Evolutionary conservation across 345 rosid species (phyloP), one percentile per base, ranked within the genome.

Genomic region (Hibiscus tridactylites): DNA sequence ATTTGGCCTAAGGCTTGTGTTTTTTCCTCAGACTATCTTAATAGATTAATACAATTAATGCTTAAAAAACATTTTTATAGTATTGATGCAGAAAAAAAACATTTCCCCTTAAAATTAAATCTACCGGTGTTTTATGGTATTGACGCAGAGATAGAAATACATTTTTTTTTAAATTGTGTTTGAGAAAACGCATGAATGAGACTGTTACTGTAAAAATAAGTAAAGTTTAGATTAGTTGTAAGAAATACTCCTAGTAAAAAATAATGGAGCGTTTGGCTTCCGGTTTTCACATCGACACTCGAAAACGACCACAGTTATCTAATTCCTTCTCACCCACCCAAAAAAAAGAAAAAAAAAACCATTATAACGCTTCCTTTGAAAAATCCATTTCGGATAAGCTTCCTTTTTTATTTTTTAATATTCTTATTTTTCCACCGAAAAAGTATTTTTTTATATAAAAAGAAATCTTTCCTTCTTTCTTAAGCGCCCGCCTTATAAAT

Each of bases 361-460:
- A 19, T 4, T 57, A 10, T 1, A 19, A 56, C 31, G 15, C 5
- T 9, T 19, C 10, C 1, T 56, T 29, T 56, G 29, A 19, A 54
- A 17, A 13, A 17, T 56, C 60, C 29, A 19, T 56, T 49, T 16
- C 79, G 81, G 87, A 84, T 84, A 84, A 84, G 87, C 83, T 73
- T 74, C 5, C 13, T n/a, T 54, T 16, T 60, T 37, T 37, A 6
- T 17, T 16, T 42, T 21, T 58, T 12, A 4, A 17, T 1, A 50
- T 15, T 13, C 6, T 16, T 56, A 35, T n/a, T 70, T 71, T 57
- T 29, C 33, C 61, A 5, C 10, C 33, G 6, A 58, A 58, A 56
- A 56, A 21, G 4, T 7, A 21, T 1, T 56, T 19, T 9, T 56
- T 19, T 21, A 3, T 53, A 44, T 7, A 56, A 56, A 56, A 9